Base-by-base conservation (phyloP, 2,329 filamentous ascomycete species). In the Fusarium sp. region DNA sequence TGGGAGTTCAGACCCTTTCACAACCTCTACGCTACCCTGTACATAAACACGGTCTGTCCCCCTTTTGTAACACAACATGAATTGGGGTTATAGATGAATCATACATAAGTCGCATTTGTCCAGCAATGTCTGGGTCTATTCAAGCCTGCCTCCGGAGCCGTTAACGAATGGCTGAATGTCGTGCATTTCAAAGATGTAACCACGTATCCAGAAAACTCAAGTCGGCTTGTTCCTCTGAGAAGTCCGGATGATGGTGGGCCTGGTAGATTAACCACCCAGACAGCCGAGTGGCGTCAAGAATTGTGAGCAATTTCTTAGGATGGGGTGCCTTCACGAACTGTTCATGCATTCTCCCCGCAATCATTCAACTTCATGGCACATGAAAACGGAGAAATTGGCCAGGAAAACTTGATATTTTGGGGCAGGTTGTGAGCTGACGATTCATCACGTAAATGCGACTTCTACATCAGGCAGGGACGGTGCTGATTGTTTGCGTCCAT, bases 401-500 rank as follows among this genome's bases (percentile, higher is more conserved):
- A 17, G 5, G 34, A 17, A 2, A n/a, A 17, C 34, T 36, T 11
- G 7, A n/a, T 9, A 9, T 7, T 15, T 9, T 17, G 17, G 15
- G 17, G 32, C 17, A n/a, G 20, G 11, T 36, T 19, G 14, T 14
- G 15, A n/a, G 12, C 21, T 9, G n/a, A 39, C 20, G 14, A 23
- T 20, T 38, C 36, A 28, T 55, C 30, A 62, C 46, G 49, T 30
- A 28, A 58, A 32, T 12, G 40, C 38, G 30, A 58, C 36, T 14
- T 56, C 42, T 14, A 34, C 32, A 43, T 54, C 46, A 7, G 47
- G 24, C 17, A 61, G 56, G 17, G 23, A 28, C n/a, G 49, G 20
- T 3, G 44, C 26, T 23, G 30, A 44, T 47, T 63, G 63, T 47
- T 69, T 68, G n/a, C 65, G 69, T 20, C 65, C 68, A 28, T 73